phyloP scores from a whole-genome alignment of 305 asterid genomes.

The Fraxinus xanthoxyloides region DNA sequence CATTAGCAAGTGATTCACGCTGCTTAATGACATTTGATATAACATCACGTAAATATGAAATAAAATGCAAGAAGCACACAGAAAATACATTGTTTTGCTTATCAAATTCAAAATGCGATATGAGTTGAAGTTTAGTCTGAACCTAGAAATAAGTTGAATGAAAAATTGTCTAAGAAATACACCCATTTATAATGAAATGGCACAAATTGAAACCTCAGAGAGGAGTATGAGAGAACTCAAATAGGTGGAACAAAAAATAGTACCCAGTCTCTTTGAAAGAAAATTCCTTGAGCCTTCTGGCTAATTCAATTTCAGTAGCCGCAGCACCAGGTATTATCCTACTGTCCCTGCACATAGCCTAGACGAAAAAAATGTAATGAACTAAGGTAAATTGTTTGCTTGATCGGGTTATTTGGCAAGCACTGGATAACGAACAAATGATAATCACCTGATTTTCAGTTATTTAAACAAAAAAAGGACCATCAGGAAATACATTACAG shows the following conservation, averaged over 20 bases:
- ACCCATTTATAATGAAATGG: neutral
- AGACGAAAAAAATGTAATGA: conserved; percentile 23
- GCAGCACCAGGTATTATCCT: conserved; percentile 95
- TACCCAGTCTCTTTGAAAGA: conserved; percentile 96
- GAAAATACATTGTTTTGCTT: neutral
- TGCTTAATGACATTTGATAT: neutral
- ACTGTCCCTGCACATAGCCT: conserved; percentile 99
- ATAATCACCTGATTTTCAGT: neutral
- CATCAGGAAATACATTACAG: conserved; percentile 7
- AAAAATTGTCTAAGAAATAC: neutral
- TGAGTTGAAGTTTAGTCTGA: neutral
- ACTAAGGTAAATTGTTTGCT: conserved; percentile 17
- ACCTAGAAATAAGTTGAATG: neutral
- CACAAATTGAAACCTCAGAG: neutral
- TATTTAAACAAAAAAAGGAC: conserved; percentile 8
- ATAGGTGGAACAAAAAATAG: conserved; percentile 8
- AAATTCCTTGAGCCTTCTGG: conserved; percentile 84
- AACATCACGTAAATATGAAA: neutral
- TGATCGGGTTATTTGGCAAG: conserved; percentile 3
- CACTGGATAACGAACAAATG: conserved; percentile 10
- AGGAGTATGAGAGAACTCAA: neutral
- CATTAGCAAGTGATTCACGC: neutral
- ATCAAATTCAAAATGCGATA: neutral
- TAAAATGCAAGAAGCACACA: neutral
- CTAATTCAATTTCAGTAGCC: conserved; percentile 93